Conservation (phyloP, 2,329 filamentous ascomycete genomes). For the Aphanoascus verrucosus region DNA sequence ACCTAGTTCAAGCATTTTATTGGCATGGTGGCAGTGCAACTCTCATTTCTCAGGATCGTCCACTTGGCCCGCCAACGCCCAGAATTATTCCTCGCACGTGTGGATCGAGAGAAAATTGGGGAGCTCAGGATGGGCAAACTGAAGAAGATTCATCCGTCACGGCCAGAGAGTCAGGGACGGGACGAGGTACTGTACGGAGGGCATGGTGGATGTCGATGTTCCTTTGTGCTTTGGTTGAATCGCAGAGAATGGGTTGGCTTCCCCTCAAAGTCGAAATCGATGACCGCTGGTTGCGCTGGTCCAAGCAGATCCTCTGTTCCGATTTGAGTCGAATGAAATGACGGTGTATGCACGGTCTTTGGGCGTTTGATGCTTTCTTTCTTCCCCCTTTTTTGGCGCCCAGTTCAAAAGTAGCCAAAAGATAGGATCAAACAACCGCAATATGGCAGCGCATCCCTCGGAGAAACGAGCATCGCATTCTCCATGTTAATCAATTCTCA, state of each 20-base stretch:
- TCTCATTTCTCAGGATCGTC: conserved; percentile 6
- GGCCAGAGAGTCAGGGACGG: not conserved
- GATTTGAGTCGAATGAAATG: not conserved
- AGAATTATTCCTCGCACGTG: not conserved
- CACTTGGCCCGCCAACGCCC: not conserved
- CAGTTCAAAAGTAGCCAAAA: not conserved
- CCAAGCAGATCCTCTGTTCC: not conserved
- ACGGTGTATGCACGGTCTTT: not conserved
- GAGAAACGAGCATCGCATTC: not conserved
- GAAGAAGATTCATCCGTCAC: not conserved
- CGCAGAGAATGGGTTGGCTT: too few species aligned
- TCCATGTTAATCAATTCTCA: too few species aligned
- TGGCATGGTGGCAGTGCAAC: not conserved
- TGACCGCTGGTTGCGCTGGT: not conserved
- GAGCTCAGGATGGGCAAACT: not conserved
- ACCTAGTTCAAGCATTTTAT: not conserved
- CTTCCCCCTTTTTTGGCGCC: not conserved
- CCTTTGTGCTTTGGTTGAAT: not conserved
- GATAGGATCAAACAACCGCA: not conserved
- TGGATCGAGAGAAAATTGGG: not conserved
- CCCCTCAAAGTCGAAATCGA: too few species aligned
- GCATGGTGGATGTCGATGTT: not conserved
- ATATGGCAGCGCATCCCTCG: not conserved
- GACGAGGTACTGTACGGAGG: too few species aligned
- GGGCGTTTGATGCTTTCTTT: not conserved